Evolutionary conservation across 2,329 filamentous ascomycete genomes (phyloP), one percentile per base, ranked within the genome.

Genomic region (Byssoonygena ceratinophila): DNA sequence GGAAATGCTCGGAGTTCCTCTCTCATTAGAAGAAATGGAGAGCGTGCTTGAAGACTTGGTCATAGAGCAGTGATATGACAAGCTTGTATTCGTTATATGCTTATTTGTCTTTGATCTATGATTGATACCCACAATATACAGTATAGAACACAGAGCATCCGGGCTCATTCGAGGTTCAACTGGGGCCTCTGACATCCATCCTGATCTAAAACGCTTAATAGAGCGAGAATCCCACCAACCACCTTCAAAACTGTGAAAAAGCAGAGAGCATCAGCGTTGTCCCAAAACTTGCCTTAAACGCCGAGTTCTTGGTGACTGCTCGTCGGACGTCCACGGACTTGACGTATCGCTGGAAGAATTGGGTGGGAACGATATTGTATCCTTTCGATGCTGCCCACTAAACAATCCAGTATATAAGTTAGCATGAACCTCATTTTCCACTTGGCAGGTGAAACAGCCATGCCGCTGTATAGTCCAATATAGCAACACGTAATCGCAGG

Each of bases 11-110:
- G 85, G 86, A 59, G 80, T 95, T 12, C 92, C 92, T 0, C 88
- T 97, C 63, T 77, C 83, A 40, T 84, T 83, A 59, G 89, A 94
- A 58, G 92, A 98, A 69, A 74, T 97, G 64, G 91, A 96, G 68
- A 83, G 79, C 1, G 85, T 95, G 44, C 68, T 97, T 57, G 91
- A 96, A 64, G 92, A 97, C 59, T 63, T 83, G 46, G 66, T 74
- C 47, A 58, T 71, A 55, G 64, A 63, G 48, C 68, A 59, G 61
- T 54, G 41, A 54, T 27, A 20, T 29, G 45, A 11, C 11, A 29
- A 45, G 32, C 27, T n/a, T 18, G 9, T 40, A 32, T 41, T n/a
- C 6, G 34, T 43, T 40, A 5, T 22, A n/a, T 11, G 27, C 27
- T 37, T n/a, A 18, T 18, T 1, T 23, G 8, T 29, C 23, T 48